These are phyloP conservation scores for Podospora anserina DNA, from an alignment of 495 filamentous ascomycete species.

Conservation along the genomic window DNA sequence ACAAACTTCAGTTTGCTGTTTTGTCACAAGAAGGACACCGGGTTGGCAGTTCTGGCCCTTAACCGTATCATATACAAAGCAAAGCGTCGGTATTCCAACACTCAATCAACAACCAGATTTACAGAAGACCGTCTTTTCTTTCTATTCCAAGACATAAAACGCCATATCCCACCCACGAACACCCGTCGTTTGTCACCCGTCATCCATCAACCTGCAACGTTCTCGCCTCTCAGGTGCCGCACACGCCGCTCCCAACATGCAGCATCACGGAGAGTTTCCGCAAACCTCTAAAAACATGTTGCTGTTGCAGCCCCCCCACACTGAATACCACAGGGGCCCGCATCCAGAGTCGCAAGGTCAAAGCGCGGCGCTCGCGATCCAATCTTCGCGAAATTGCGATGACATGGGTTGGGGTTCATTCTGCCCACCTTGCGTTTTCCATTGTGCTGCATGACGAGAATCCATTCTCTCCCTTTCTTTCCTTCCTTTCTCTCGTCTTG, in stretches of 20 bases:
- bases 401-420: slow-evolving; percentile 22
- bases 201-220: background rate
- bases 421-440: slow-evolving; percentile 7
- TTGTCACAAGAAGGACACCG: too few relatives aligned
- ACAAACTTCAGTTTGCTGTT: too few relatives aligned
- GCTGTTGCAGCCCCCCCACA: slow-evolving; percentile 1
- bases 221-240: background rate
- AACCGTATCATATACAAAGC: too few relatives aligned
- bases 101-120: too few relatives aligned
- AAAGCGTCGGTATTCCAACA: too few relatives aligned
- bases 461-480: background rate
- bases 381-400: slow-evolving; percentile 32
- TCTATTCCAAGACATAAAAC: too few relatives aligned
- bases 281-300: background rate
- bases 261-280: background rate
- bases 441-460: background rate
- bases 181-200: background rate
- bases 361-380: slow-evolving; percentile 24
- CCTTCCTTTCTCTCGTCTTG: slow-evolving; percentile 11
- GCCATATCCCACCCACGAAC: background rate
- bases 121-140: too few relatives aligned
- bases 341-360: slow-evolving; percentile 22
- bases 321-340: slow-evolving; percentile 1
- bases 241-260: background rate
- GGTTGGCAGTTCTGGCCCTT: too few relatives aligned